phyloP scores from a whole-genome alignment of 2,329 filamentous ascomycete genomes.

The Ophiostoma piceae region DNA sequence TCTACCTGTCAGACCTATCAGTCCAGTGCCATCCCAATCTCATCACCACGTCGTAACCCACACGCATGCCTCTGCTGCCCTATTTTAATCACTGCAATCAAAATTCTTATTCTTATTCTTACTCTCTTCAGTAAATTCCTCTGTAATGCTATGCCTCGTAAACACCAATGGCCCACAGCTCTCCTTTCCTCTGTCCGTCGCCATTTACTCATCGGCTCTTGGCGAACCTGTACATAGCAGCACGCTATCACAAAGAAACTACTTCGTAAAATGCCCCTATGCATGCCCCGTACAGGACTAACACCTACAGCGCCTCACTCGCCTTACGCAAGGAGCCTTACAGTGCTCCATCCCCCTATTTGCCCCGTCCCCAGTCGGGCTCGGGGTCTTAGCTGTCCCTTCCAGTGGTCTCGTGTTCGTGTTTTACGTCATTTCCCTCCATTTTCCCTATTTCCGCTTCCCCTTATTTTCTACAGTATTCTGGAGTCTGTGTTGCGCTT shows the following conservation, averaged over 20 bases:
- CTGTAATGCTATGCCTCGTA: not conserved
- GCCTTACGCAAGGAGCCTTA: conserved; percentile 11
- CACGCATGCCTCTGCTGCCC: not conserved
- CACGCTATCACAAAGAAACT: not conserved
- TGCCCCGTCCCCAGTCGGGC: conserved; percentile 12
- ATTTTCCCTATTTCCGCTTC: conserved; percentile 7
- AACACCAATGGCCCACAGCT: not conserved
- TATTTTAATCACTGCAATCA: not conserved
- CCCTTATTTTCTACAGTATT: not conserved
- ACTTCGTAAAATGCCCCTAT: too few relatives aligned
- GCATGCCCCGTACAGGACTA: too few relatives aligned
- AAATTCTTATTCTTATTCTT: conserved; percentile 10
- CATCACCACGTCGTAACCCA: not conserved
- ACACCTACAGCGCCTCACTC: conserved; percentile 1
- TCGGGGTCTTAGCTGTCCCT: conserved; percentile 19
- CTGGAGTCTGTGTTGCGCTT: not conserved
- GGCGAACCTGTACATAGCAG: not conserved
- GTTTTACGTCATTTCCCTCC: conserved; percentile 17
- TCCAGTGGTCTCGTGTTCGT: conserved; percentile 15
- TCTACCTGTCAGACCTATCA: not conserved
- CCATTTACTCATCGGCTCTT: conserved; percentile 8
- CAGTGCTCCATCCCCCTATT: conserved; percentile 4
- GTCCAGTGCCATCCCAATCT: not conserved
- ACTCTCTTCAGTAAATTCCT: not conserved
- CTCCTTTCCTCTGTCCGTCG: not conserved